Evolutionary conservation across 1,284 basidiomycete genomes (phyloP), one percentile per base, ranked within the genome.

Genomic region (Tausonia pullulans): DNA sequence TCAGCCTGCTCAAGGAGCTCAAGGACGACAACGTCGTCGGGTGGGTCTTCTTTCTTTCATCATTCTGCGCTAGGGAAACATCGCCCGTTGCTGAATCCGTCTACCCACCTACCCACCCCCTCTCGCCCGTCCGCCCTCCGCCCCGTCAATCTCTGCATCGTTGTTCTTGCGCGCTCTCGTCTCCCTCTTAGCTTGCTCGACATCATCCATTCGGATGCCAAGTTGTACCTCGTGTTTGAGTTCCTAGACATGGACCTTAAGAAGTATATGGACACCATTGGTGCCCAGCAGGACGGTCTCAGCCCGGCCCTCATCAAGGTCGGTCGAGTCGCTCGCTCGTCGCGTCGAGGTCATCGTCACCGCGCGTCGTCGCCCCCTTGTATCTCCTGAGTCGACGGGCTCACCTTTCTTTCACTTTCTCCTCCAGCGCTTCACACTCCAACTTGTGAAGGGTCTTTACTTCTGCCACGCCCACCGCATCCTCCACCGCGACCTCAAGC

Each of bases 381-480:
- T 48, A 13, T n/a, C 41, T 52, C 10, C 52, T 40, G 1, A 54
- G 39, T 3, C 46, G 27, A 41, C 40, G 11, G 27, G n/a, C 46
- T 27, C 16, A 16, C 40, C 50, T 13, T 11, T 51, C 51, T 41
- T 7, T 48, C 16, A n/a, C 43, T 46, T 49, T 49, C 16, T 49
- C 10, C 6, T 11, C 41, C 75, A 92, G 90, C 91, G 90, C 87
- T 93, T 95, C 77, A 90, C 89, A 65, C 82, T 87, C 73, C 90
- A 94, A 76, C 82, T 94, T 63, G 84, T 84, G 66, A 83, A 88
- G 66, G 95, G 95, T 44, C 84, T 98, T 60, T 83, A 89, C 66
- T 98, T 94, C 77, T 96, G 95, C 75, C 95, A 98, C 74, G 87
- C 92, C 14, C 93, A 97, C 74, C 85, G 95, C 48, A 96, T 98